Conservation (phyloP, 495 filamentous ascomycete genomes). For the Durotheca rogersii region DNA sequence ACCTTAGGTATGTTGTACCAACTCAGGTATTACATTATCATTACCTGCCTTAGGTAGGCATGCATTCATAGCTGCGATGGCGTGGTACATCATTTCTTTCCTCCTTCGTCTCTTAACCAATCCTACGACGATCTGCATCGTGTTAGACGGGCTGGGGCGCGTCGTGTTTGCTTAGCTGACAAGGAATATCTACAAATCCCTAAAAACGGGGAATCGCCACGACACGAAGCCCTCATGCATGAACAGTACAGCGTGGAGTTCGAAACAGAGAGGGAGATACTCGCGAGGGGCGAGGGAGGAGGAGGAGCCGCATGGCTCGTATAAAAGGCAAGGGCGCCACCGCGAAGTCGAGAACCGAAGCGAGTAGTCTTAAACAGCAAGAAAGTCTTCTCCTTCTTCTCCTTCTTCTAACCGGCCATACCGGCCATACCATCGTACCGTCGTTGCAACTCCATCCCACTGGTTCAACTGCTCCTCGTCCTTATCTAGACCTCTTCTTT, state of each 20-base stretch:
- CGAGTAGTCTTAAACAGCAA: constrained; percentile 10
- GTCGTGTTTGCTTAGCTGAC: constrained; percentile 21
- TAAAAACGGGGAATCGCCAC: neutral
- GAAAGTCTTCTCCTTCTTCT: too few relatives aligned
- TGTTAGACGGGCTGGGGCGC: constrained; percentile 10
- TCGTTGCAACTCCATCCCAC: too few relatives aligned
- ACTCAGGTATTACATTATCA: too few relatives aligned
- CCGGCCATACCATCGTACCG: too few relatives aligned
- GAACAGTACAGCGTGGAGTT: neutral
- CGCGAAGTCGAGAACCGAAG: constrained; percentile 1
- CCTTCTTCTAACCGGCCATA: too few relatives aligned
- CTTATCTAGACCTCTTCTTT: neutral
- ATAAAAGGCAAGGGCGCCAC: constrained; percentile 18
- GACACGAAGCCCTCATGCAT: neutral
- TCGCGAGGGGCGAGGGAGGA: too few relatives aligned
- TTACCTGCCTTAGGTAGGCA: too few relatives aligned
- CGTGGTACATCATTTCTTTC: too few relatives aligned
- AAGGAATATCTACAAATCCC: too few relatives aligned
- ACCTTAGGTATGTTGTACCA: too few relatives aligned
- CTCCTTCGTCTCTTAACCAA: too few relatives aligned
- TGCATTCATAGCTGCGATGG: too few relatives aligned
- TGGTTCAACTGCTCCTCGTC: neutral
- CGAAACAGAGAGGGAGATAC: neutral
- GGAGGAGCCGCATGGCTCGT: constrained; percentile 3
- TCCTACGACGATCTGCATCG: constrained; percentile 14